Conservation (phyloP, 192 early-diverging fungal genomes). For the Hyaloraphidium curvatum region DNA sequence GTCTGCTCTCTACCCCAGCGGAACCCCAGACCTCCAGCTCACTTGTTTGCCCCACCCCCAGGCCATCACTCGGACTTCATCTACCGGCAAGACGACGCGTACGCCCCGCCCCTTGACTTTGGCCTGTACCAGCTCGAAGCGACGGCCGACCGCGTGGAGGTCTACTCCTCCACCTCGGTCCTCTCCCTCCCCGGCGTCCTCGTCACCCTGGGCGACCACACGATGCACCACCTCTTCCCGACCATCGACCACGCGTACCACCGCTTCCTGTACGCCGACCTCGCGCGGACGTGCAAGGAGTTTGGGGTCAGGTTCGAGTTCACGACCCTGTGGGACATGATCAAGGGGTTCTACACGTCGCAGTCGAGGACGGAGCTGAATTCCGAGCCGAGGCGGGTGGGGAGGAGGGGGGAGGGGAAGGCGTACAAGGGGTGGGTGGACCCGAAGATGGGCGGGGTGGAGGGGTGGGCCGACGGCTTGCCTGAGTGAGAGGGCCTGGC, state of each 20-base stretch:
- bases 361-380: background rate
- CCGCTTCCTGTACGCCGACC: background rate
- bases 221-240: background rate
- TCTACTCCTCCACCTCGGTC: no score
- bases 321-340: background rate
- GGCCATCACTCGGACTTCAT: background rate
- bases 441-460: background rate
- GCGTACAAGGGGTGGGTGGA: background rate
- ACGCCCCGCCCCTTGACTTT: background rate
- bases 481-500: no score
- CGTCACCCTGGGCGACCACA: background rate
- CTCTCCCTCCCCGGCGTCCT: background rate
- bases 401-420: background rate
- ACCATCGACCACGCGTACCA: background rate
- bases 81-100: background rate
- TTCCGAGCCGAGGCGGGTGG: background rate
- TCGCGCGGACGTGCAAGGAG: background rate
- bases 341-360: background rate
- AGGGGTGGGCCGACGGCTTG: no score
- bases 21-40: no score
- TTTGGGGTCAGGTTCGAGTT: background rate
- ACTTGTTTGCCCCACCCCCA: background rate
- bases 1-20: no score
- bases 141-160: background rate
- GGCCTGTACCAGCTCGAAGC: background rate